These are phyloP conservation scores for Hypoxylon sp. DNA, from an alignment of 2,329 filamentous ascomycete genomes.

Conservation along the genomic window DNA sequence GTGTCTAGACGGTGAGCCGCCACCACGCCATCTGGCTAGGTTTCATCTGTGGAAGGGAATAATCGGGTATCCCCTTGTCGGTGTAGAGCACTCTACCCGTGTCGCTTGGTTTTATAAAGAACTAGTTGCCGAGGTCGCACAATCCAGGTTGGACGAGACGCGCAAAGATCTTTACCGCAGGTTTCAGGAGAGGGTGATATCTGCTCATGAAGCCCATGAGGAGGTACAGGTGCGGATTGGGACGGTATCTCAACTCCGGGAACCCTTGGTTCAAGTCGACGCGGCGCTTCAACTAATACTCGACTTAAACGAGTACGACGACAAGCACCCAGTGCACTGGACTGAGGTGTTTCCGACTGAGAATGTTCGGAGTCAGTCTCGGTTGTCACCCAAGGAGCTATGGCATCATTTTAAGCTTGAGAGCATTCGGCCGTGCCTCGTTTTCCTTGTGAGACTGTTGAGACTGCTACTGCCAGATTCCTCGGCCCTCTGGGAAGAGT, in stretches of 20 bases:
- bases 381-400: conserved; percentile 27
- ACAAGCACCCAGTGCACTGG: conserved; percentile 36
- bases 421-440: conserved; percentile 39
- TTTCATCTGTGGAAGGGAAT: conserved; percentile 9
- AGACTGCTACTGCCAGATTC: conserved; percentile 33
- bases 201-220: conserved; percentile 29
- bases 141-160: conserved; percentile 23
- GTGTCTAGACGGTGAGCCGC: conserved; percentile 29
- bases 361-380: background rate
- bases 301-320: conserved; percentile 37
- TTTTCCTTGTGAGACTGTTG: conserved; percentile 37
- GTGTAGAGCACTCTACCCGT: conserved; percentile 16
- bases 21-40: conserved; percentile 9
- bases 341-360: conserved; percentile 35
- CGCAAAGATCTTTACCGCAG: conserved; percentile 31
- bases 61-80: conserved; percentile 29
- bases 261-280: conserved; percentile 26
- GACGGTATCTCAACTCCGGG: conserved; percentile 26
- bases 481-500: conserved; percentile 36
- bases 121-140: conserved; percentile 23
- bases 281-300: conserved; percentile 33
- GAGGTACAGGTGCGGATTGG: conserved; percentile 11
- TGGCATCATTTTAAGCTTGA: conserved; percentile 41
- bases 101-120: conserved; percentile 31
- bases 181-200: conserved; percentile 27